These are phyloP conservation scores for Trametes elegans DNA, from an alignment of 768 basidiomycete species.

Conservation along the genomic window DNA sequence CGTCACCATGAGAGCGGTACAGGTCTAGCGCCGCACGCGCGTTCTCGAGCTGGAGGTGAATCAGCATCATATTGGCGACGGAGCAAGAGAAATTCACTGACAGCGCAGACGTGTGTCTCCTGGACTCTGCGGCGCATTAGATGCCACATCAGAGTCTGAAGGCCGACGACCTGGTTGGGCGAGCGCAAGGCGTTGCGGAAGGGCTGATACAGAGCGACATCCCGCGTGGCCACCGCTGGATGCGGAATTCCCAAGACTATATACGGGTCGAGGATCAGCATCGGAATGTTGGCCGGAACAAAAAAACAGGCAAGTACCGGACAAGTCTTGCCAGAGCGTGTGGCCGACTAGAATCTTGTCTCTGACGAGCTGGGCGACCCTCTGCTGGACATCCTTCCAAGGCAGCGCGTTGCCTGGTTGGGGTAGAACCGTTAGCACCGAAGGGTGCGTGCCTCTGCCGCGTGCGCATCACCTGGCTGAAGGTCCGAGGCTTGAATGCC, in stretches of 20 bases:
- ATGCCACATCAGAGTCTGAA: slow-evolving; percentile 80
- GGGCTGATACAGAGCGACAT: slow-evolving; percentile 80
- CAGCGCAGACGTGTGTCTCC: slow-evolving; percentile 69
- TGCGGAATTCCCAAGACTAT: slow-evolving; percentile 80
- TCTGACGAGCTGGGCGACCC: slow-evolving; percentile 62
- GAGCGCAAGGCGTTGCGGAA: slow-evolving; percentile 70
- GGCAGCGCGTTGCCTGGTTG: slow-evolving; percentile 49
- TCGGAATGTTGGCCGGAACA: background rate
- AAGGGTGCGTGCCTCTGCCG: background rate
- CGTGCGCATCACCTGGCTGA: slow-evolving; percentile 33
- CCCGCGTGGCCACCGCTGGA: slow-evolving; percentile 72
- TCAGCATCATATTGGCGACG: background rate
- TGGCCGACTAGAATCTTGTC: slow-evolving; percentile 77
- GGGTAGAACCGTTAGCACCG: background rate
- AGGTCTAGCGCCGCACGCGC: slow-evolving; percentile 57
- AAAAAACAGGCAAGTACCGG: slow-evolving; percentile 45
- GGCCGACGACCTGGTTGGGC: slow-evolving; percentile 65
- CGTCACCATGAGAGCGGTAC: slow-evolving; percentile 52
- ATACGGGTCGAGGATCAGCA: slow-evolving; percentile 17
- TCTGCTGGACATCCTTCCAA: slow-evolving; percentile 65
- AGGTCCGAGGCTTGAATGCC: slow-evolving; percentile 47
- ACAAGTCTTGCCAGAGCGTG: slow-evolving; percentile 77
- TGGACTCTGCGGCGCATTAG: slow-evolving; percentile 78
- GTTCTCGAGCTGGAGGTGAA: slow-evolving; percentile 62
- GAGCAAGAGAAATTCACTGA: slow-evolving; percentile 37